Evolutionary conservation across 2,329 filamentous ascomycete genomes (phyloP), one percentile per base, ranked within the genome.

Genomic region (Celoporthe dispersa): DNA sequence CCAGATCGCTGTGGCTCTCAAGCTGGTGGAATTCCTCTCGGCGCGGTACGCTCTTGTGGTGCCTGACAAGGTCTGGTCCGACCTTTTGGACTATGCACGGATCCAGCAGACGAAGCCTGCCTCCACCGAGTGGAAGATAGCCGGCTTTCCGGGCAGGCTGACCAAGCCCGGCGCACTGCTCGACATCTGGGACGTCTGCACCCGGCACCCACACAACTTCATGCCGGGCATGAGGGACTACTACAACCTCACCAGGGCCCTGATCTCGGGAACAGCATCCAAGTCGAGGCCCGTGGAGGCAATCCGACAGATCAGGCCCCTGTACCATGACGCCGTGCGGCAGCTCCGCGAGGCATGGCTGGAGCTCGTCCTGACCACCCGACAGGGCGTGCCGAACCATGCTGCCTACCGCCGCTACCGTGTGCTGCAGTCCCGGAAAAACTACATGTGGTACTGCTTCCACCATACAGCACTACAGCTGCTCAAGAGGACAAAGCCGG

Each of bases 61-160:
- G 51, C 80, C 88, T 0, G 74, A 77, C 8, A 76, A 83, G 6
- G 83, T 89, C 25, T 95, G 93, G 92, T 83, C 84, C 9, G 86
- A 90, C 68, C 79, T 95, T 2, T 81, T 94, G 22, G 84, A 88
- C 71, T 92, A 91, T 86, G 85, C 90, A 0, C 91, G 88, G 74
- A 81, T 92, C 12, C 82, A 89, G 55, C 81, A 77, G 72, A 81
- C 76, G 57, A 82, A 79, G 69, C 80, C 79, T 63, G 78, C 74
- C 48, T 72, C 72, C 63, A 80, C 73, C 67, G 79, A 81, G 73
- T 84, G 83, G 78, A 74, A 73, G 59, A 68, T 77, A 2, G 76
- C 80, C 28, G 76, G 76, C 1, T 77, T 79, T 57, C 37, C 66
- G 1, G 72, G 75, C 57, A 78, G 80, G 61, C 37, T 80, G 68